These are phyloP conservation scores for Ophiostoma himal-ulmi DNA, from an alignment of 2,329 filamentous ascomycete species.

Conservation along the genomic window DNA sequence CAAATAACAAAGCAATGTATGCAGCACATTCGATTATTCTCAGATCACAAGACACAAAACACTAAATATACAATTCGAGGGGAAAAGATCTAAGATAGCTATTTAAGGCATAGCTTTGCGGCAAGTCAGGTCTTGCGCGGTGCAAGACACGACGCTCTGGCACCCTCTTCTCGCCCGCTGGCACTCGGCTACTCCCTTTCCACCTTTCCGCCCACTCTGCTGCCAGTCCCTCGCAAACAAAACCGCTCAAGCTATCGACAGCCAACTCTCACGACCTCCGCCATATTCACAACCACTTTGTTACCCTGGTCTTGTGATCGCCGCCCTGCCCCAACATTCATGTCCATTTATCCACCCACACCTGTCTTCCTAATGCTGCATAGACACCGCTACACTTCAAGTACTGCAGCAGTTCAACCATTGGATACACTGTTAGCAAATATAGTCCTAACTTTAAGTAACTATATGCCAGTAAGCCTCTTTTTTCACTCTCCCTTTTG, in stretches of 20 bases:
- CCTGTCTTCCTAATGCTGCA: constrained; percentile 12
- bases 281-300: background rate
- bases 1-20: background rate
- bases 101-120: background rate
- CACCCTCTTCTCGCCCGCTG: background rate
- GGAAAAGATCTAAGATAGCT: background rate
- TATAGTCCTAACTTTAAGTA: background rate
- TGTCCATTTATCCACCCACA: constrained; percentile 21
- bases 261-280: background rate
- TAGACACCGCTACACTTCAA: constrained; percentile 11
- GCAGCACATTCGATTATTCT: background rate
- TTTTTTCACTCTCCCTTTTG: background rate
- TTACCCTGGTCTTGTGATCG: constrained; percentile 16
- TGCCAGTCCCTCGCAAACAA: background rate
- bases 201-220: background rate
- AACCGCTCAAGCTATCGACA: background rate
- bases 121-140: background rate
- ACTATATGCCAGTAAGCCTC: background rate
- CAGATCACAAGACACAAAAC: background rate
- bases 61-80: background rate
- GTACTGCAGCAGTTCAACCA: background rate
- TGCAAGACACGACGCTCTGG: background rate
- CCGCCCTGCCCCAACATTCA: constrained; percentile 19
- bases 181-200: background rate
- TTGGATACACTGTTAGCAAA: background rate